Evolutionary conservation across 768 basidiomycete genomes (phyloP).

Genomic region (Leucocoprinus leucothites): DNA sequence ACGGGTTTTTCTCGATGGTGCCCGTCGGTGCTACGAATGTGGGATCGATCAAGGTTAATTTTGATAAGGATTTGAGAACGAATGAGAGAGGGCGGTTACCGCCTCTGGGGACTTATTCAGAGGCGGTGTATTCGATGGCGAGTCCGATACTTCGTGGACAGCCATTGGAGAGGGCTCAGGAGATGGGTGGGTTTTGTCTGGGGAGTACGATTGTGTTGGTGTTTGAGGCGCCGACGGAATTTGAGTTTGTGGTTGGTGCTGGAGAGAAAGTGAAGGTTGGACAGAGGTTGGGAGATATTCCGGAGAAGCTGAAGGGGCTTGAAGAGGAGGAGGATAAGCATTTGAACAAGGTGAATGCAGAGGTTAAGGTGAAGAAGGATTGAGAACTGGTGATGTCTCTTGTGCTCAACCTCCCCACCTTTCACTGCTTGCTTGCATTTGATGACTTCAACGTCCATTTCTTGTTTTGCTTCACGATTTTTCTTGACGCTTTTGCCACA

Average conservation of each 20-base stretch:
- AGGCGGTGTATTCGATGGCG: slow-evolving; percentile 88
- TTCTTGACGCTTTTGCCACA: too few relatives aligned
- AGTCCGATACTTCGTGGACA: slow-evolving; percentile 84
- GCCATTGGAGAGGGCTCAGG: slow-evolving; percentile 82
- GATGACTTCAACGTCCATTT: too few relatives aligned
- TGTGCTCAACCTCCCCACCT: too few relatives aligned
- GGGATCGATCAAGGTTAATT: slow-evolving; percentile 93
- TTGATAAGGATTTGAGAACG: slow-evolving; percentile 88
- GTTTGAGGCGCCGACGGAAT: slow-evolving; percentile 88
- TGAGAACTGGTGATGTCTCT: neutral
- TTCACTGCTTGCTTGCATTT: too few relatives aligned
- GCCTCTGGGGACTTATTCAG: slow-evolving; percentile 84
- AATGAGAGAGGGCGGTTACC: slow-evolving; percentile 74
- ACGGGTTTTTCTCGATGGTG: slow-evolving; percentile 97
- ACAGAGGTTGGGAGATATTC: slow-evolving; percentile 67
- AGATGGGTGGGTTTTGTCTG: slow-evolving; percentile 96
- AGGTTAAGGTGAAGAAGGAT: neutral
- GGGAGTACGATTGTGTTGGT: slow-evolving; percentile 96
- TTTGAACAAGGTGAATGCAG: neutral
- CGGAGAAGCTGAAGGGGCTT: slow-evolving; percentile 24
- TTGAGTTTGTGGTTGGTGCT: slow-evolving; percentile 71
- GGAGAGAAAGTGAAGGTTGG: slow-evolving; percentile 90
- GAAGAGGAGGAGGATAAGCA: slow-evolving; percentile 14
- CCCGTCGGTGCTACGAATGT: slow-evolving; percentile 99
- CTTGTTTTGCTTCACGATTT: too few relatives aligned